Evolutionary conservation across 495 filamentous ascomycete species (phyloP).

Genomic region (Glonium stellatum): DNA sequence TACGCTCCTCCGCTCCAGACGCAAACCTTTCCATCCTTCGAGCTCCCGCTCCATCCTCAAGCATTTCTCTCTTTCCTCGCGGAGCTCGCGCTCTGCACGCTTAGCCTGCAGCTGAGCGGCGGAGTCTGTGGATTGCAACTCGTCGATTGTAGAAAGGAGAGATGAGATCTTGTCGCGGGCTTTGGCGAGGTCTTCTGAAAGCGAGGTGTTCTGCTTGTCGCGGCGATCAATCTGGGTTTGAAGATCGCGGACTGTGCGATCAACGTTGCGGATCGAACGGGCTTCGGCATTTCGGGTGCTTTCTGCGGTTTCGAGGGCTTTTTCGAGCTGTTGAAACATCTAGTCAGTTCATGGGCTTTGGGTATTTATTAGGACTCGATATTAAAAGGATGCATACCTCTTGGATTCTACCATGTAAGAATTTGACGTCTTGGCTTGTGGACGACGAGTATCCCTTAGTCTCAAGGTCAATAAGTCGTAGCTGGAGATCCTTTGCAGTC

Average conservation of each 20-base stretch:
- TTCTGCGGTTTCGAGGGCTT: constrained; percentile 82
- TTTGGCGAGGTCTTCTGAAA: constrained; percentile 73
- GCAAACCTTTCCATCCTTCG: constrained; percentile 72
- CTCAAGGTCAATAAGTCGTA: constrained; percentile 85
- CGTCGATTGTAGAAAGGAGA: constrained; percentile 82
- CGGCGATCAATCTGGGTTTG: constrained; percentile 87
- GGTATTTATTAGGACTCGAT: neutral
- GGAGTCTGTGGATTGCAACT: constrained; percentile 79
- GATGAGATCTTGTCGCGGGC: constrained; percentile 84
- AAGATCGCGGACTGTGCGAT: constrained; percentile 89
- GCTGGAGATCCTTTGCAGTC: constrained; percentile 80
- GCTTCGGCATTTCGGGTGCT: constrained; percentile 67
- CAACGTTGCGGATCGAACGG: constrained; percentile 83
- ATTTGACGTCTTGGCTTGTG: constrained; percentile 85
- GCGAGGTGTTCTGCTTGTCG: constrained; percentile 72
- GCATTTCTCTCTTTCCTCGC: constrained; percentile 80
- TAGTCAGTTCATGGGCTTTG: neutral
- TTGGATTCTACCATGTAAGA: constrained; percentile 89
- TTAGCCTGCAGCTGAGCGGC: constrained; percentile 70
- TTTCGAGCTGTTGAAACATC: constrained; percentile 62
- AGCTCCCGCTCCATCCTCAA: constrained; percentile 81
- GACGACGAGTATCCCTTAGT: constrained; percentile 90
- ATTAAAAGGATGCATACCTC: constrained; percentile 60
- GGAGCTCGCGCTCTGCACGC: constrained; percentile 79
- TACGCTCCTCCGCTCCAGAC: constrained; percentile 48